These are phyloP conservation scores for Podospora comata DNA, from an alignment of 495 filamentous ascomycete genomes.

Conservation along the genomic window DNA sequence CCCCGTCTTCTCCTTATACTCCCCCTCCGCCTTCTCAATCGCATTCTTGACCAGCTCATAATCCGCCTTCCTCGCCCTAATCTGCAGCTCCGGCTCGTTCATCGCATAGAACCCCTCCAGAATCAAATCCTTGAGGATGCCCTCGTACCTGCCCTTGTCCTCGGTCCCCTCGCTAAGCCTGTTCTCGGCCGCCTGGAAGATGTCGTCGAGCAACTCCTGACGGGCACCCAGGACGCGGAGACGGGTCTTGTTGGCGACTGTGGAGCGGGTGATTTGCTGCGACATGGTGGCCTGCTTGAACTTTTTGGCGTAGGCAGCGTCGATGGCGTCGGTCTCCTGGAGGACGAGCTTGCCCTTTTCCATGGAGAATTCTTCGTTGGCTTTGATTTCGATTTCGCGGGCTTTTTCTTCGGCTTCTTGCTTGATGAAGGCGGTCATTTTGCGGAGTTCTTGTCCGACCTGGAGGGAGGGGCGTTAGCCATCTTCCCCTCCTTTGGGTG, in stretches of 20 bases:
- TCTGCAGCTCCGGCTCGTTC: constrained; percentile 68
- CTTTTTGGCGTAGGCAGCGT: constrained; percentile 90
- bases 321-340: constrained; percentile 88
- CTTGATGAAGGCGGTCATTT: constrained; percentile 99
- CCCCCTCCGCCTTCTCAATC: constrained; percentile 65
- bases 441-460: constrained; percentile 94
- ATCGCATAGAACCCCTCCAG: constrained; percentile 89
- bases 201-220: constrained; percentile 86
- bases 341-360: constrained; percentile 98
- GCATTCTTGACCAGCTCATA: constrained; percentile 68
- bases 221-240: constrained; percentile 79
- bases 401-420: constrained; percentile 97
- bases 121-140: constrained; percentile 70
- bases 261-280: constrained; percentile 95
- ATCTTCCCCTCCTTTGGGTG: neutral
- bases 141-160: constrained; percentile 71
- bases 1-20: constrained; percentile 75
- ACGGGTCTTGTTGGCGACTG: constrained; percentile 89
- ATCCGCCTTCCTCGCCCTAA: constrained; percentile 79
- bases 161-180: constrained; percentile 61
- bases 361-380: constrained; percentile 96
- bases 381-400: constrained; percentile 93
- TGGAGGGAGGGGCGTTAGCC: constrained; percentile 34
- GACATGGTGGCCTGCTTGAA: constrained; percentile 95
- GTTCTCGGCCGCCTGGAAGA: constrained; percentile 75